These are phyloP conservation scores for Botryotinia globosa DNA, from an alignment of 2,329 filamentous ascomycete genomes.

Conservation along the genomic window DNA sequence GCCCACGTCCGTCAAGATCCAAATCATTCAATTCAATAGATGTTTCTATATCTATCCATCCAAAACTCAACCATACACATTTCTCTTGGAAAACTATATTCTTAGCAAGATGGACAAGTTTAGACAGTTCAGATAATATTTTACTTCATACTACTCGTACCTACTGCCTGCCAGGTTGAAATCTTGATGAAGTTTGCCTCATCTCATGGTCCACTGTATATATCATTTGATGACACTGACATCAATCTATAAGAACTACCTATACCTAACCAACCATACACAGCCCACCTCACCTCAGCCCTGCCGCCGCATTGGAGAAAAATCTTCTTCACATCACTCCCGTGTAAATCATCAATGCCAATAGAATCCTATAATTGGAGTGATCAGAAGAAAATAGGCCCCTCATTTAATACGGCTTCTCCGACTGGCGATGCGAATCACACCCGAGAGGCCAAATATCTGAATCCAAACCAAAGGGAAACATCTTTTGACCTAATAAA, in stretches of 20 bases:
- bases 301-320: constrained; percentile 1
- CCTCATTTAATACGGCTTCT: constrained; percentile 24
- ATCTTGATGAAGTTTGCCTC: not conserved
- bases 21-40: not conserved
- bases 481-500: constrained; percentile 8
- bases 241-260: not conserved
- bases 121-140: not conserved
- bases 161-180: not conserved
- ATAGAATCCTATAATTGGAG: not conserved
- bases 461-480: constrained; percentile 23
- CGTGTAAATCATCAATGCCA: not conserved
- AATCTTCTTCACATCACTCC: not conserved
- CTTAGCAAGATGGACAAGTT: not conserved
- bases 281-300: constrained; percentile 9
- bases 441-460: constrained; percentile 20
- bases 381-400: not conserved
- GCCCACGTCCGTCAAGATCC: not conserved
- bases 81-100: not conserved
- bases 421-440: constrained; percentile 21
- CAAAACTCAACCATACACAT: not conserved
- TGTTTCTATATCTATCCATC: not conserved
- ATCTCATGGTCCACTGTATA: not conserved
- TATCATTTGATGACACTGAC: not conserved
- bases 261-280: not conserved
- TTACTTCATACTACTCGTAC: not conserved